A percentile compares a stretch with the other conserved stretches of the same genome.
These are phyloP conservation scores for Lophiostoma macrostomum DNA, from an alignment of 495 filamentous ascomycete genomes.

Conservation along the genomic window DNA sequence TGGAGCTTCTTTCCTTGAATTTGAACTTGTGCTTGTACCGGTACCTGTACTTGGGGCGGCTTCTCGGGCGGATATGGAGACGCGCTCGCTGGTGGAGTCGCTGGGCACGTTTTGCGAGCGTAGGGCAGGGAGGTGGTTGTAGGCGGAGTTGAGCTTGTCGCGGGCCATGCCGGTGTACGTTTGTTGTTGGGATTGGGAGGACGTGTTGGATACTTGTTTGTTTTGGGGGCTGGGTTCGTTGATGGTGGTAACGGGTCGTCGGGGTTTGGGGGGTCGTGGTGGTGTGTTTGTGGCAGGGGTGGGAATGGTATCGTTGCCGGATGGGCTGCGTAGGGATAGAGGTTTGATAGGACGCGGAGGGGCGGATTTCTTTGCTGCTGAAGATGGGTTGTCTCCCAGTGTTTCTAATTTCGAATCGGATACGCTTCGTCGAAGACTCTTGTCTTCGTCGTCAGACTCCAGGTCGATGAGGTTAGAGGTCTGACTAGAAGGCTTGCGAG, in stretches of 20 bases:
- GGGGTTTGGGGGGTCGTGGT: constrained; percentile 39
- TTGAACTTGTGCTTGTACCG: no score
- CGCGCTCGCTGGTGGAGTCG: not conserved
- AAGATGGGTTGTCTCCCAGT: constrained; percentile 1
- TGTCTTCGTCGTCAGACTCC: constrained; percentile 29
- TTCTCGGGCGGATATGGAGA: not conserved
- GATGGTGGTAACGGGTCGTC: constrained; percentile 19
- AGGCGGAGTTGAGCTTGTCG: constrained; percentile 45
- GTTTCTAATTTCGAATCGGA: constrained; percentile 17
- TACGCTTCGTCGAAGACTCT: constrained; percentile 2
- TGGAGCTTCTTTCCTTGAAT: constrained; percentile 32
- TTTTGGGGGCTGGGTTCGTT: constrained; percentile 14
- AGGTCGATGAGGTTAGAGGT: constrained; percentile 40
- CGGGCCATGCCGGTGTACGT: constrained; percentile 35
- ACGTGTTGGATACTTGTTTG: constrained; percentile 4
- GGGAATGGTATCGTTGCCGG: constrained; percentile 9
- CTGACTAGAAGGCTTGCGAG: constrained; percentile 26
- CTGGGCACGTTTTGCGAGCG: constrained; percentile 16
- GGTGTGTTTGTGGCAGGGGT: constrained; percentile 15
- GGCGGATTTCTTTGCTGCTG: constrained; percentile 26
- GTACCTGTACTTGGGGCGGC: not conserved
- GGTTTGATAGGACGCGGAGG: constrained; percentile 41
- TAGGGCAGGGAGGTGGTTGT: constrained; percentile 49
- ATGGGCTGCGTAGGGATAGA: constrained; percentile 36
- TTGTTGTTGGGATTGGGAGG: constrained; percentile 12